Evolutionary conservation across 177 flowering plant species (phyloP), one percentile per base, ranked within the genome.

Genomic region (Vitis hybrid): DNA sequence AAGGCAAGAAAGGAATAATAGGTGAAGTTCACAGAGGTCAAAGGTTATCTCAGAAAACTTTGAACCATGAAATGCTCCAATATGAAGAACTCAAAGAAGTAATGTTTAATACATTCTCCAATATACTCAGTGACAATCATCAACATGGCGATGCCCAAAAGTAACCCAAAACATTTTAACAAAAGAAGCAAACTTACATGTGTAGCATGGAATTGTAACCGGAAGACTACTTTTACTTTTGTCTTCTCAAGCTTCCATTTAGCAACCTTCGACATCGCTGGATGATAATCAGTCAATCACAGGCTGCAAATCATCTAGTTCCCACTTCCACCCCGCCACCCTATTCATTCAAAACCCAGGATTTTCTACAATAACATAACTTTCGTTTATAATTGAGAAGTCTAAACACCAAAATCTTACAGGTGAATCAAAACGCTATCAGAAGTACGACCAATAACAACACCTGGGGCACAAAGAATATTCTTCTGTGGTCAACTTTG

Each of bases 171-270:
- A 51, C 29, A 26, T 19, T 53, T 12, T 11, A 45, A 16, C 11
- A 5, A 6, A 48, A 8, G 51, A 58, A 70, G 65, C 14, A 70
- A 79, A 70, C 94, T 79, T 87, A 95, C 99, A 86, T 90, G 91
- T 45, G 98, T 91, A 60, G 99, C 97, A 81, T 95, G 93, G 75
- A 95, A 95, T 69, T 95, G 99, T 70, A 95, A 84, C 83, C 99
- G 86, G 76, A 95, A 95, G 59, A 95, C 99, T 51, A 87, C 97
- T 85, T 95, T 93, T 20, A 92, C 88, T 87, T 93, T 95, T 16
- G 83, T 82, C 82, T 93, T 93, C 82, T 95, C 99, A 78, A 81
- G 75, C 85, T 90, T 93, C 93, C 93, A 93, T 83, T 84, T 95
- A 12, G 91, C 62, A 50, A 82, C 69, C 79, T 89, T 95, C 58